A percentile compares a stretch with the other conserved stretches of the same genome.
phyloP scores from a whole-genome alignment of 2,329 filamentous ascomycete genomes.

The Penicillium rolfsii region DNA sequence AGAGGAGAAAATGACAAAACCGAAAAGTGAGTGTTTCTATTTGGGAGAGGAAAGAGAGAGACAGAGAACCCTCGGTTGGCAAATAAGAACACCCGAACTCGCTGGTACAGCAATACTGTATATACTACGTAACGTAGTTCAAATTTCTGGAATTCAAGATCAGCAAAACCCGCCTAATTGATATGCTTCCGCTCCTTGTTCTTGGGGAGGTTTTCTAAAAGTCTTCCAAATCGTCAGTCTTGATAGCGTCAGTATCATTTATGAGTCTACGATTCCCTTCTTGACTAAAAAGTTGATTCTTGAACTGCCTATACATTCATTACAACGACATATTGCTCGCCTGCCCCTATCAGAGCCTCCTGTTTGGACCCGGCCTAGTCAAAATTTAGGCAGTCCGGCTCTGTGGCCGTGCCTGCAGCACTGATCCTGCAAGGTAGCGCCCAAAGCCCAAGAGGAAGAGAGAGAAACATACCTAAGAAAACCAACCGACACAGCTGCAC shows the following conservation, averaged over 20 bases:
- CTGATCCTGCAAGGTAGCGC: neutral
- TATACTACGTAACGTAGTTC: too few relatives aligned
- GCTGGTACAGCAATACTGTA: neutral
- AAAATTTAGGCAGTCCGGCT: slow-evolving; percentile 1
- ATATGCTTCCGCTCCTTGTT: too few relatives aligned
- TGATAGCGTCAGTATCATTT: too few relatives aligned
- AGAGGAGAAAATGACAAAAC: neutral
- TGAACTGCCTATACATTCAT: too few relatives aligned
- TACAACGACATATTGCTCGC: neutral
- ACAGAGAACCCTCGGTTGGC: slow-evolving; percentile 11
- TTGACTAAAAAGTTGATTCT: too few relatives aligned
- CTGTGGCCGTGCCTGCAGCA: slow-evolving; percentile 4
- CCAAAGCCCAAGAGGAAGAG: neutral
- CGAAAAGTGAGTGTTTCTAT: neutral
- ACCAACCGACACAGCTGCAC: neutral
- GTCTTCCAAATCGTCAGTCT: too few relatives aligned
- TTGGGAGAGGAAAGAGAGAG: neutral
- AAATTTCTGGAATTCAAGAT: too few relatives aligned
- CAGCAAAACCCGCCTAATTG: too few relatives aligned
- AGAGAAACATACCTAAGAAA: neutral
- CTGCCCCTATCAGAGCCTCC: slow-evolving; percentile 4
- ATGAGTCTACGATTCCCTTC: too few relatives aligned
- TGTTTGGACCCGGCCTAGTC: neutral
- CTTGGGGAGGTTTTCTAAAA: too few relatives aligned
- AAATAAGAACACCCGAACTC: neutral